phyloP scores from a whole-genome alignment of 2,329 filamentous ascomycete genomes.

The Penicillium palitans region DNA sequence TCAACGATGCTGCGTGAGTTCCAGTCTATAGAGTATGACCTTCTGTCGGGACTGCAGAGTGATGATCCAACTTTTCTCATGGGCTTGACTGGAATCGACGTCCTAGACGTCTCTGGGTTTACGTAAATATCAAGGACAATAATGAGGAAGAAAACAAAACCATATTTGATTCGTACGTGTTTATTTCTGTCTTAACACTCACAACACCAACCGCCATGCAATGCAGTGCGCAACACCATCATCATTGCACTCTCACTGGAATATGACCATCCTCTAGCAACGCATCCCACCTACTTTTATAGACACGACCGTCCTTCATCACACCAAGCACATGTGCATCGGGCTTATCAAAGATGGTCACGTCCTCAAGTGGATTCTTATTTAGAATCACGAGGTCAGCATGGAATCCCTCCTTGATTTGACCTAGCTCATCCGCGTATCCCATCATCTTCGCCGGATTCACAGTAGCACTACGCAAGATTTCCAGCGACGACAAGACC shows the following conservation, averaged over 20 bases:
- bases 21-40: not conserved
- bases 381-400: slow-evolving; percentile 56
- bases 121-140: not conserved
- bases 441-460: slow-evolving; percentile 54
- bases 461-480: slow-evolving; percentile 54
- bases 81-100: slow-evolving; percentile 31
- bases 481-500: slow-evolving; percentile 43
- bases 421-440: slow-evolving; percentile 50
- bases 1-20: not conserved
- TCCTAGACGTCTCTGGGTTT: slow-evolving; percentile 24
- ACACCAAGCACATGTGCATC: slow-evolving; percentile 53
- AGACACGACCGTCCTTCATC: slow-evolving; percentile 56
- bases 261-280: slow-evolving; percentile 24
- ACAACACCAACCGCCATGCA: not conserved
- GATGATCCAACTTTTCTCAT: slow-evolving; percentile 31
- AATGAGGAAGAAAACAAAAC: no score
- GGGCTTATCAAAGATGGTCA: slow-evolving; percentile 51
- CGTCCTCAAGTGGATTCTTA: slow-evolving; percentile 56
- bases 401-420: slow-evolving; percentile 51
- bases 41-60: slow-evolving; percentile 17
- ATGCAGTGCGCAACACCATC: not conserved
- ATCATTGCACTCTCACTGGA: slow-evolving; percentile 20
- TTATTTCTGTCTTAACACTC: not conserved
- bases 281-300: slow-evolving; percentile 33
- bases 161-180: not conserved